Evolutionary conservation across 2,329 filamentous ascomycete genomes (phyloP), one percentile per base, ranked within the genome.

Genomic region (Penicillium sp.): DNA sequence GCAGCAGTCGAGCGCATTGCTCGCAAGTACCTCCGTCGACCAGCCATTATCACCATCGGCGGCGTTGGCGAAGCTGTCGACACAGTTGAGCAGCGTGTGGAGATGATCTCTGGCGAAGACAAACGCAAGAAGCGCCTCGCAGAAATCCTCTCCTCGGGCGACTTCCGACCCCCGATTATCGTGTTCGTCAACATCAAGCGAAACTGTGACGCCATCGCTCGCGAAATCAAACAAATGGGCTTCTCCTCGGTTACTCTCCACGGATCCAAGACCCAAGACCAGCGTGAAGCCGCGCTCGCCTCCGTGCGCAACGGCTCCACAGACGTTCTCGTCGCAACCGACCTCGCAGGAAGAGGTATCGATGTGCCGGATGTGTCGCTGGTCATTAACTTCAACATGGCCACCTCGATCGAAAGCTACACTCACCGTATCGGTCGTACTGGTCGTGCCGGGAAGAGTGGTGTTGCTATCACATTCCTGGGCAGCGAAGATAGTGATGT

Each of bases 121-220:
- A 93, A 91, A 69, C 83, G 89, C 64, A 97, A 98, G 82, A 94
- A 94, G 72, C 85, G 93, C 3, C 82, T 98, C n/a, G 80, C 84
- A 59, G 88, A 97, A 63, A 93, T 98, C 53, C 81, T 98, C 34
- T 76, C 79, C 42, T 89, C 85, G 1, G 77, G 83, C 58, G 84
- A 89, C 57, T 97, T 90, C 71, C 77, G 80, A 7, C 81, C 91
- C 8, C 93, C 93, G 15, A 95, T 98, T 69, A 98, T 98, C 61
- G 90, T 98, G 56, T 98, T 98, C 68, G 93, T 98, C 80, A 98
- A 98, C 71, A 96, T 97, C 82, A 97, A 97, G 74, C 87, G 90
- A 61, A 97, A 97, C 74, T 97, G 91, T 74, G 93, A 98, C 68
- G 87, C 88, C 52, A 85, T 98, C 42, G 91, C 91, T 3, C 81